Base-by-base conservation (phyloP, 148 eudicot species). In the Fagopyrum esculentum region DNA sequence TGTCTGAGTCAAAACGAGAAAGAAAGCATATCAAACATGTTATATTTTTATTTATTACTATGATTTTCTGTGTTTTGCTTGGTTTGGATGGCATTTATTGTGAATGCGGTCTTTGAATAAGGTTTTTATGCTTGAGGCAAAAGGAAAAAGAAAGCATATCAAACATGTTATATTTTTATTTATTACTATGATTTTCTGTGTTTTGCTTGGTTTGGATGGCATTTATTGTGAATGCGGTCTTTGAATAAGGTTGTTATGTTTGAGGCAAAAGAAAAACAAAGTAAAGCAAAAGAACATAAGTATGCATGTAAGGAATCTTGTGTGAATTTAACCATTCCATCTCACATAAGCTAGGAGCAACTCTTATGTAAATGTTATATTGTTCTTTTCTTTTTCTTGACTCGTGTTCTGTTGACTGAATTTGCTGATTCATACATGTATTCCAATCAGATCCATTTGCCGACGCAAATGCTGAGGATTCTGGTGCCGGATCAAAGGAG, bases 381-480 rank as follows among this genome's bases (percentile, higher is more conserved):
- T n/a, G n/a, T n/a, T n/a, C 11, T 22, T 5, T 69, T 46, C 35
- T 30, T 15, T 68, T 68, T 17, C 3, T 59, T 22, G 64, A 22
- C 6, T 9, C 69, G 35, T 8, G 29, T 17, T 57, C 26, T 57
- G 7, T 6, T 22, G 63, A 63, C 45, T 4, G 4, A 0, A 9
- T 8, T 49, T 49, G 11, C 29, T 30, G 30, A 57, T 63, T 35
- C 17, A 13, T 73, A 5, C 54, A 0, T 51, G 6, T 54, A 6
- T 30, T 26, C 29, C 19, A 74, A 59, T 43, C 45, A 93, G 98
- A 93, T 81, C 96, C 98, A 45, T 93, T 93, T 90, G 96, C 98
- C 75, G 98, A 93, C 75, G 96, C 96, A 86, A 89, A 87, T 85
- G 96, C 93, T 87, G 98, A 90, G 80, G 88, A 93, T 78, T 89